Conservation (phyloP, 2,329 filamentous ascomycete genomes). For the Sarocladium strictum region DNA sequence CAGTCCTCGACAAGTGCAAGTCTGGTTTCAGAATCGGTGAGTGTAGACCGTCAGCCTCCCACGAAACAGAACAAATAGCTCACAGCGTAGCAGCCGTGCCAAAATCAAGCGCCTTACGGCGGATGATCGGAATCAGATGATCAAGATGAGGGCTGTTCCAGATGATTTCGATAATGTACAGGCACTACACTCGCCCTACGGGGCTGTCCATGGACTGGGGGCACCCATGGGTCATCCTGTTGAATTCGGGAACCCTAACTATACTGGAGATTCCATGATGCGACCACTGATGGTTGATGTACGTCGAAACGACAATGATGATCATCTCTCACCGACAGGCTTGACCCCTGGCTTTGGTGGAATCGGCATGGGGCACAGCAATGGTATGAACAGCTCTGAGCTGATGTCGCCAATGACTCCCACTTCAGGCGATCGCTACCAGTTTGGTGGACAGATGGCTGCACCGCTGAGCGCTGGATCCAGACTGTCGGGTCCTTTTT, state of each 20-base stretch:
- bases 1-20: slow-evolving; percentile 88
- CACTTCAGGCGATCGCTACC: slow-evolving; percentile 48
- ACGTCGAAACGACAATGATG: slow-evolving; percentile 55
- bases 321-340: slow-evolving; percentile 60
- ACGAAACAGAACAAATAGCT: neutral
- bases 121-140: slow-evolving; percentile 66
- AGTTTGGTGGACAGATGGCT: slow-evolving; percentile 43
- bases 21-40: slow-evolving; percentile 98
- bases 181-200: slow-evolving; percentile 62
- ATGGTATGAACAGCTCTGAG: slow-evolving; percentile 44
- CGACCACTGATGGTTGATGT: slow-evolving; percentile 65
- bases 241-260: slow-evolving; percentile 42
- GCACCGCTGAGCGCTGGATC: slow-evolving; percentile 41
- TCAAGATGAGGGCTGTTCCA: slow-evolving; percentile 65
- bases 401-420: slow-evolving; percentile 53
- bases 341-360: slow-evolving; percentile 62
- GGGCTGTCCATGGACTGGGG: slow-evolving; percentile 49
- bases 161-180: slow-evolving; percentile 67
- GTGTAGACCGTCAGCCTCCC: slow-evolving; percentile 17
- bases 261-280: slow-evolving; percentile 48
- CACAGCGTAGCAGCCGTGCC: slow-evolving; percentile 44
- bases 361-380: slow-evolving; percentile 56
- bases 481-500: slow-evolving; percentile 46
- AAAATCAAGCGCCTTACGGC: slow-evolving; percentile 66
- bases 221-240: slow-evolving; percentile 42